These are phyloP conservation scores for Neurospora sp. DNA, from an alignment of 495 filamentous ascomycete genomes.

Conservation along the genomic window DNA sequence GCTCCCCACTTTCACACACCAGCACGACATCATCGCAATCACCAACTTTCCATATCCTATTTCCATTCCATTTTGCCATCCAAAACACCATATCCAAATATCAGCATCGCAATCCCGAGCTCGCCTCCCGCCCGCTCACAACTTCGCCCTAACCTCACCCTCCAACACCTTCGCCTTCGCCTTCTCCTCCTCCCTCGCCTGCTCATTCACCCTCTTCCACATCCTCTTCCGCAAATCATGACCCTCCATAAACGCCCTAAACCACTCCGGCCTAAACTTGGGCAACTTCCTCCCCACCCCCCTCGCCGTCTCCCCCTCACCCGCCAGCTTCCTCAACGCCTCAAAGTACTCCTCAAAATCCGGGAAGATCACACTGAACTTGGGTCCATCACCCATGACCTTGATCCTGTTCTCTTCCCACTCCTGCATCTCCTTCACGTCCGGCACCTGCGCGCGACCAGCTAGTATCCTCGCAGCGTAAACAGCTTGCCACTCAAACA, in stretches of 20 bases:
- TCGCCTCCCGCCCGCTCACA: neutral
- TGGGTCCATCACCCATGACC: conserved; percentile 37
- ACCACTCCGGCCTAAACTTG: conserved; percentile 37
- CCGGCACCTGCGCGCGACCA: conserved; percentile 33
- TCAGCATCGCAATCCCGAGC: neutral
- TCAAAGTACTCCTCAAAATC: conserved; percentile 51
- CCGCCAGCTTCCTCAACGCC: conserved; percentile 34
- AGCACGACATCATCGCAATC: neutral
- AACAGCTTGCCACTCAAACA: conserved; percentile 36
- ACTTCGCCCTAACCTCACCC: no score
- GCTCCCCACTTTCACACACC: neutral
- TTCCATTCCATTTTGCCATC: neutral
- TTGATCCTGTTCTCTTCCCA: conserved; percentile 46
- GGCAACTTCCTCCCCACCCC: conserved; percentile 35
- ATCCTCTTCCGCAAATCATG: conserved; percentile 40
- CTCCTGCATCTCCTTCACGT: conserved; percentile 29
- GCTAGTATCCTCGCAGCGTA: conserved; percentile 26
- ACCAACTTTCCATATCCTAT: neutral
- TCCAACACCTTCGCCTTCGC: neutral
- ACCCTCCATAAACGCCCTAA: conserved; percentile 37
- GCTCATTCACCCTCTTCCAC: conserved; percentile 35
- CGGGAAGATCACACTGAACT: conserved; percentile 40
- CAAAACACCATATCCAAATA: neutral
- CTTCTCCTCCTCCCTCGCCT: conserved; percentile 11
- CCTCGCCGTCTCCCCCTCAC: conserved; percentile 24